These are phyloP conservation scores for Dendrothele bispora DNA, from an alignment of 768 basidiomycete genomes.

Conservation along the genomic window DNA sequence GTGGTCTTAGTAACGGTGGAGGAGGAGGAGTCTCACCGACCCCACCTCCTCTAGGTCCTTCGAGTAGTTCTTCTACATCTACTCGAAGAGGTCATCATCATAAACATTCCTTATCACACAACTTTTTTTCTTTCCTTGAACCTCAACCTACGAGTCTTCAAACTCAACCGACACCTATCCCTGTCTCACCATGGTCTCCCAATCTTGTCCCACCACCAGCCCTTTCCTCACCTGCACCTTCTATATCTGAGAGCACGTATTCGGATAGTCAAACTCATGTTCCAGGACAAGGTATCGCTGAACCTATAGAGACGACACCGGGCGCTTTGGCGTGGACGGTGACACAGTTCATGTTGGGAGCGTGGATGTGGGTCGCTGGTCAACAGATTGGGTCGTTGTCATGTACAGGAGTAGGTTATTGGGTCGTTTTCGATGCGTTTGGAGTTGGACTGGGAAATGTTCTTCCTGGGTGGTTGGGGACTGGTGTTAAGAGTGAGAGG, in stretches of 20 bases:
- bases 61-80: slow-evolving; percentile 25
- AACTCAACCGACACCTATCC: slow-evolving; percentile 59
- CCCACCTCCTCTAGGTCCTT: slow-evolving; percentile 21
- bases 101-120: slow-evolving; percentile 91
- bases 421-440: slow-evolving; percentile 93
- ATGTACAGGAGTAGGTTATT: slow-evolving; percentile 91
- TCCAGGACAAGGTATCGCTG: too few relatives aligned
- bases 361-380: slow-evolving; percentile 83
- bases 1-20: slow-evolving; percentile 21
- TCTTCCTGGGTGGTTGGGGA: slow-evolving; percentile 42
- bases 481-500: slow-evolving; percentile 21
- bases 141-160: slow-evolving; percentile 58
- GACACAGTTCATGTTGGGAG: slow-evolving; percentile 64
- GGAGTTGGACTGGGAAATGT: slow-evolving; percentile 63
- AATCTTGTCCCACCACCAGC: slow-evolving; percentile 20
- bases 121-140: slow-evolving; percentile 94
- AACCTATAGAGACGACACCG: neutral
- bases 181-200: slow-evolving; percentile 69
- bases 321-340: slow-evolving; percentile 20
- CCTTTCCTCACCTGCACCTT: neutral
- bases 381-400: slow-evolving; percentile 86
- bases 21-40: too few relatives aligned
- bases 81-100: slow-evolving; percentile 80
- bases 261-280: too few relatives aligned
- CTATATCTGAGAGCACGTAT: too few relatives aligned